Conservation (phyloP, 345 rosid species). For the Aquilaria sinensis region DNA sequence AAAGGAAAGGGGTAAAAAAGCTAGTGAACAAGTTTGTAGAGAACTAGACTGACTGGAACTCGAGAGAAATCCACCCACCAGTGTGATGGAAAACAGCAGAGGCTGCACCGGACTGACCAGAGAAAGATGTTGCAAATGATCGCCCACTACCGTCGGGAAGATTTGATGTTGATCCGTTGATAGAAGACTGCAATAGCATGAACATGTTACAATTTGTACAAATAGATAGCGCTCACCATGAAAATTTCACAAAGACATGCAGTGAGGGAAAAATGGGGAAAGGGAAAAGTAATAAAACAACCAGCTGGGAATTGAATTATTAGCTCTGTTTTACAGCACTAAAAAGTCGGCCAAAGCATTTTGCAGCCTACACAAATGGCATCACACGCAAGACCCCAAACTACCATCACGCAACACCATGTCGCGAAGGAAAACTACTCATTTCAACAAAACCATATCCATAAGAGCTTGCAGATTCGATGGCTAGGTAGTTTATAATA, state of each 20-base stretch:
- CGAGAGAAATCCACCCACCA: constrained; percentile 37
- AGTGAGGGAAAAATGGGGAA: not conserved
- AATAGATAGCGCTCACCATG: not conserved
- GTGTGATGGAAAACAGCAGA: constrained; percentile 78
- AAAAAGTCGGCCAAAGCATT: not conserved
- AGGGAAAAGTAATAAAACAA: not conserved
- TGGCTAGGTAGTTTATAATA: not conserved
- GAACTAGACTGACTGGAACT: constrained; percentile 5
- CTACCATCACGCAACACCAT: not conserved
- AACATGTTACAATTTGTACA: constrained; percentile 8
- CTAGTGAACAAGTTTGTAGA: constrained; percentile 11
- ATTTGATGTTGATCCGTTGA: constrained; percentile 84
- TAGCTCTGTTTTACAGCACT: no score
- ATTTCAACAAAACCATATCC: not conserved
- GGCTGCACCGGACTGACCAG: constrained; percentile 91
- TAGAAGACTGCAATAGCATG: constrained; percentile 63
- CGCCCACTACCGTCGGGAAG: constrained; percentile 75
- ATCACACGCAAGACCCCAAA: constrained; percentile 1
- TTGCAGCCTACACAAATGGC: not conserved
- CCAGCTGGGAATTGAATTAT: not conserved
- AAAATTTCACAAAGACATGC: not conserved
- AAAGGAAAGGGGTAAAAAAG: constrained; percentile 10
- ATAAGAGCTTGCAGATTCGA: not conserved
- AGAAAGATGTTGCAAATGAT: constrained; percentile 73
- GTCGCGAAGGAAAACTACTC: not conserved